Percentiles rank a stretch among this genome's conserved stretches.
phyloP scores from a whole-genome alignment of 495 filamentous ascomycete genomes.

The Aspergillus bridgeri region DNA sequence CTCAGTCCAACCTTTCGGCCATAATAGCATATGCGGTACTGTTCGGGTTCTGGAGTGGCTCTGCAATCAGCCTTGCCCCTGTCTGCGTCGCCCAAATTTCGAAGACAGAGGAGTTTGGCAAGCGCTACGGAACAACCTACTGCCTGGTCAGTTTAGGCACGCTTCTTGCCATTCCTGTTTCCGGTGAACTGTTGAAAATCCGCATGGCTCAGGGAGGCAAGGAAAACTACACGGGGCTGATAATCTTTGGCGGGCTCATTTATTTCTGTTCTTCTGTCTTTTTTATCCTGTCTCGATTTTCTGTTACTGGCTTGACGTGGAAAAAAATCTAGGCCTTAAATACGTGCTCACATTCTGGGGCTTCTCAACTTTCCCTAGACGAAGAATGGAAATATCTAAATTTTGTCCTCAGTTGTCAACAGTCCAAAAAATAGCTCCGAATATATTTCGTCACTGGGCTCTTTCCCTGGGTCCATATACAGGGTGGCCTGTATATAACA shows the following conservation, averaged over 20 bases:
- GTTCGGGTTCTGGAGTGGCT: constrained; percentile 47
- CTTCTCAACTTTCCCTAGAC: too few relatives aligned
- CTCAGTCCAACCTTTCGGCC: constrained; percentile 30
- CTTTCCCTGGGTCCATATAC: too few relatives aligned
- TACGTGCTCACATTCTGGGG: too few relatives aligned
- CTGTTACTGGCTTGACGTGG: too few relatives aligned
- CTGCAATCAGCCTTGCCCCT: constrained; percentile 26
- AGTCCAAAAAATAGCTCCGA: too few relatives aligned
- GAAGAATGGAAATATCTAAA: too few relatives aligned
- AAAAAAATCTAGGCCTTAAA: too few relatives aligned
- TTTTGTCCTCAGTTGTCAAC: too few relatives aligned
- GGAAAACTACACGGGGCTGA: constrained; percentile 38
- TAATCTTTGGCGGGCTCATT: constrained; percentile 40
- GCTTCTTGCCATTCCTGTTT: constrained; percentile 15
- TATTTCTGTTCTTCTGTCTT: background rate
- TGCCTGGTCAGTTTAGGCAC: constrained; percentile 9
- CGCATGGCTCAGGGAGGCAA: background rate
- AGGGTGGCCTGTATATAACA: too few relatives aligned
- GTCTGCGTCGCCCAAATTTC: constrained; percentile 28
- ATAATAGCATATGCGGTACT: constrained; percentile 56
- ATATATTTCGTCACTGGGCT: too few relatives aligned
- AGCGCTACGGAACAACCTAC: constrained; percentile 14
- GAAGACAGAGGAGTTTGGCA: constrained; percentile 33
- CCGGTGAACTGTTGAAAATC: constrained; percentile 15
- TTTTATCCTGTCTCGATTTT: too few relatives aligned